Evolutionary conservation across 2,329 filamentous ascomycete species (phyloP).

Genomic region (Venturiaceae sp.): DNA sequence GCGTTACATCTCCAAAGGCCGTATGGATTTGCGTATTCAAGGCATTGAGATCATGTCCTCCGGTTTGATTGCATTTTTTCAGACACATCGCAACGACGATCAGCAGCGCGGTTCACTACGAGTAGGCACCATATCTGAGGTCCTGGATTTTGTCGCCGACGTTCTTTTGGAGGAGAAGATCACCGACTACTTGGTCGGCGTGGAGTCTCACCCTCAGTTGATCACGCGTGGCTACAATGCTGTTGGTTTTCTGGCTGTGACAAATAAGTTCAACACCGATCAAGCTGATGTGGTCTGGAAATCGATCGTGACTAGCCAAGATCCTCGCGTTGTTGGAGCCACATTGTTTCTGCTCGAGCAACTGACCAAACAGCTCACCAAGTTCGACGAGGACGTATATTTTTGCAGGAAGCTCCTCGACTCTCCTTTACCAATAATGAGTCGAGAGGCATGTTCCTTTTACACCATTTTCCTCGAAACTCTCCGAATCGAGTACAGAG

Average conservation of each 20-base stretch:
- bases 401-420: conserved; percentile 60
- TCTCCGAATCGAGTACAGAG: neutral
- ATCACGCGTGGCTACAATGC: conserved; percentile 75
- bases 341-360: conserved; percentile 56
- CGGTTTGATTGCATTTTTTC: conserved; percentile 56
- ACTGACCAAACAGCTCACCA: conserved; percentile 37
- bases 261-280: conserved; percentile 56
- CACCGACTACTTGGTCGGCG: conserved; percentile 78
- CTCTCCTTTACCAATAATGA: conserved; percentile 13
- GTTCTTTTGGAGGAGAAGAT: conserved; percentile 62
- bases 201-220: conserved; percentile 86
- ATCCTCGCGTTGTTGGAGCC: conserved; percentile 75
- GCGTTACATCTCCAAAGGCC: conserved; percentile 68
- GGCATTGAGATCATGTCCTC: conserved; percentile 66
- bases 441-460: neutral
- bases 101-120: conserved; percentile 9
- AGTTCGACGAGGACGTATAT: conserved; percentile 47
- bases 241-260: conserved; percentile 77
- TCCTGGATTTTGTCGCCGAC: conserved; percentile 58
- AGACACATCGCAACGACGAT: conserved; percentile 34
- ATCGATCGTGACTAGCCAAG: conserved; percentile 69
- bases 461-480: neutral
- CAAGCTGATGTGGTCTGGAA: conserved; percentile 80
- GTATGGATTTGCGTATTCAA: conserved; percentile 81
- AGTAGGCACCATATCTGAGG: conserved; percentile 25